Percentiles rank a stretch among this genome's conserved stretches.
Conservation (phyloP, 2,329 filamentous ascomycete genomes). For the Colletotrichum phormii region DNA sequence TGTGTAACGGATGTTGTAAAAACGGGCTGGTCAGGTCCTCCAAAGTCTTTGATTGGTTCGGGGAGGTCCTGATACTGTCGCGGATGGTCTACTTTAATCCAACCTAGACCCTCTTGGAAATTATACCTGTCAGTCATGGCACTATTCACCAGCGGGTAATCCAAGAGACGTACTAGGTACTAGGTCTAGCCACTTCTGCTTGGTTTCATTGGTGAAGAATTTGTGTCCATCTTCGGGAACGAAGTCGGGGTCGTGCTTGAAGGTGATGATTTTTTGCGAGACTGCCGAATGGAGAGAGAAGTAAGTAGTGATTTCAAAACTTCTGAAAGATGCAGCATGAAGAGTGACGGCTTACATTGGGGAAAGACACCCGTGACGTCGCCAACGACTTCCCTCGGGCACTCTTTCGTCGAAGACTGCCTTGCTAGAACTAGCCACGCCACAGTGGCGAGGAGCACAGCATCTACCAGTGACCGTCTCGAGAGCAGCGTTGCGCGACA, state of each 20-base stretch:
- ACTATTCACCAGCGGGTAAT: background rate
- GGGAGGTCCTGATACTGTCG: too few relatives aligned
- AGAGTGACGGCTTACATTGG: background rate
- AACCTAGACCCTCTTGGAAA: too few relatives aligned
- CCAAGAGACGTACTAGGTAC: background rate
- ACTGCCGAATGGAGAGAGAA: background rate
- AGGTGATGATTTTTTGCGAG: background rate
- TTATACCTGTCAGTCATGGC: background rate
- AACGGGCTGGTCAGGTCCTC: too few relatives aligned
- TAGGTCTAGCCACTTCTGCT: background rate
- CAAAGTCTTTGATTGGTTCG: too few relatives aligned
- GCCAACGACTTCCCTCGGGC: background rate
- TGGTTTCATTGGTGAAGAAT: background rate
- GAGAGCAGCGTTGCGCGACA: background rate
- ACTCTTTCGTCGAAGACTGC: background rate
- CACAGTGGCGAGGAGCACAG: background rate
- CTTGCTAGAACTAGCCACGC: background rate
- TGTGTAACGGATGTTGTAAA: too few relatives aligned
- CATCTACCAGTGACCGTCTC: background rate
- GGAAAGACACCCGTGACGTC: background rate
- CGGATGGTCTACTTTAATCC: too few relatives aligned
- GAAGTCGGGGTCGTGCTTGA: background rate
- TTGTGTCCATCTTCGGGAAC: background rate
- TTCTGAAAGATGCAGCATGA: background rate
- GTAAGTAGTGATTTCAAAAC: background rate